Evolutionary conservation across 176 grass and related monocot species (phyloP).

Genomic region (Paspalum vaginatum): DNA sequence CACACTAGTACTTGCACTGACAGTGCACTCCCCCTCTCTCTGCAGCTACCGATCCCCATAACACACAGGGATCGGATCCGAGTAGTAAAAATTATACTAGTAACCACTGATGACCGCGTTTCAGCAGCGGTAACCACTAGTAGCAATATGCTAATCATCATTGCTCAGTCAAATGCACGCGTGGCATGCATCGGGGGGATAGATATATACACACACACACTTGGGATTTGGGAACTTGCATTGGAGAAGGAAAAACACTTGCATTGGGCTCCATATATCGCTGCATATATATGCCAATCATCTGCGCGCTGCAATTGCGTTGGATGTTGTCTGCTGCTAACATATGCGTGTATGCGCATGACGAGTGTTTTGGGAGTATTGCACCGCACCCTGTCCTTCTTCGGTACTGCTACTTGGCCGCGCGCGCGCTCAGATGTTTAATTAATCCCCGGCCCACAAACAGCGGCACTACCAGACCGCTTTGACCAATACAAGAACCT

Average conservation of each 20-base stretch:
- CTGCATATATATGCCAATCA: constrained; percentile 25
- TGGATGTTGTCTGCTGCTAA: constrained; percentile 13
- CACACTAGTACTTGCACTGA: background rate
- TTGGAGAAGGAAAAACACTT: background rate
- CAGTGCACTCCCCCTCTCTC: background rate
- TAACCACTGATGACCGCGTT: background rate
- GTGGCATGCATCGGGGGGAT: constrained; percentile 9
- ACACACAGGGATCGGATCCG: background rate
- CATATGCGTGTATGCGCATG: background rate
- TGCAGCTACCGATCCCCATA: constrained; percentile 29
- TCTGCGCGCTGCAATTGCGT: constrained; percentile 21
- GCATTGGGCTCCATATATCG: background rate
- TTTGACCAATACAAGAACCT: constrained; percentile 47
- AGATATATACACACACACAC: background rate
- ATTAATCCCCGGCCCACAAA: constrained; percentile 17
- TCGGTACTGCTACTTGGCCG: constrained; percentile 53
- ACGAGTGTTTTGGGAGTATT: background rate
- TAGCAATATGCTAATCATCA: constrained; percentile 25
- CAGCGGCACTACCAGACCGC: constrained; percentile 5
- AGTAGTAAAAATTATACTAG: background rate
- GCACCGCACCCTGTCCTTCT: constrained; percentile 8
- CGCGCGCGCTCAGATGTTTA: background rate
- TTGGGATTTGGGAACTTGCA: constrained; percentile 47
- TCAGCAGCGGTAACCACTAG: background rate
- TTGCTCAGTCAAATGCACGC: constrained; percentile 31